phyloP scores from a whole-genome alignment of 1,284 basidiomycete species.

The Trichosporon inkin region DNA sequence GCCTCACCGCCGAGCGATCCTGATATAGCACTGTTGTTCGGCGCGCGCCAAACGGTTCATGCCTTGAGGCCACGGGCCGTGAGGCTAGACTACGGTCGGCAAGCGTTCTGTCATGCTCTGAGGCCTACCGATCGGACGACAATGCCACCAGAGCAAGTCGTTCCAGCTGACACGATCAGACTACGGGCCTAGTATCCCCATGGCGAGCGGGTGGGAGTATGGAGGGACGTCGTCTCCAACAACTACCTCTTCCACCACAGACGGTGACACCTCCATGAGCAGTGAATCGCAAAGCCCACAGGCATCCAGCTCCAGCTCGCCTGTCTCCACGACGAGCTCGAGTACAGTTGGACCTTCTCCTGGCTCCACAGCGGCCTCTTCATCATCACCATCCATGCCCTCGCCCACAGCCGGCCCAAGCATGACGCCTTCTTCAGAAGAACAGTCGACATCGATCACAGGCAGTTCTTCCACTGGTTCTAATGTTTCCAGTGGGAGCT shows the following conservation, averaged over 20 bases:
- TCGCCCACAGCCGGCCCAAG: background rate
- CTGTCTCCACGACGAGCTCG: background rate
- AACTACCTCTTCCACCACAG: background rate
- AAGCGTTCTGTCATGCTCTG: background rate
- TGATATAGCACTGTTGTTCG: conserved; percentile 9
- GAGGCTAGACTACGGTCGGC: background rate
- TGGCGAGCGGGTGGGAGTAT: conserved; percentile 27
- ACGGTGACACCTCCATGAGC: background rate
- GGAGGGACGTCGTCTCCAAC: conserved; percentile 24
- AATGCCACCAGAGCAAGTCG: background rate
- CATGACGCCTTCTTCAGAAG: background rate
- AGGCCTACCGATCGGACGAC: background rate
- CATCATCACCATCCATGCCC: background rate
- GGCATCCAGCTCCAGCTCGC: background rate
- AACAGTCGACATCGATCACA: background rate
- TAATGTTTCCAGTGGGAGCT: conserved; percentile 1
- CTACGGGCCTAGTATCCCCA: conserved; percentile 31
- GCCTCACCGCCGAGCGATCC: background rate
- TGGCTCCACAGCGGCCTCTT: background rate
- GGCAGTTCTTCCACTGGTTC: background rate
- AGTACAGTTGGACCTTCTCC: background rate
- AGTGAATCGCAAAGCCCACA: background rate
- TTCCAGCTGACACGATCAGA: conserved; percentile 15
- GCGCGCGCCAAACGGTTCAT: conserved; percentile 1
- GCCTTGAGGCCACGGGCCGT: background rate